Conservation (phyloP, 208 protist species). For the Acanthamoeba polyphaga region DNA sequence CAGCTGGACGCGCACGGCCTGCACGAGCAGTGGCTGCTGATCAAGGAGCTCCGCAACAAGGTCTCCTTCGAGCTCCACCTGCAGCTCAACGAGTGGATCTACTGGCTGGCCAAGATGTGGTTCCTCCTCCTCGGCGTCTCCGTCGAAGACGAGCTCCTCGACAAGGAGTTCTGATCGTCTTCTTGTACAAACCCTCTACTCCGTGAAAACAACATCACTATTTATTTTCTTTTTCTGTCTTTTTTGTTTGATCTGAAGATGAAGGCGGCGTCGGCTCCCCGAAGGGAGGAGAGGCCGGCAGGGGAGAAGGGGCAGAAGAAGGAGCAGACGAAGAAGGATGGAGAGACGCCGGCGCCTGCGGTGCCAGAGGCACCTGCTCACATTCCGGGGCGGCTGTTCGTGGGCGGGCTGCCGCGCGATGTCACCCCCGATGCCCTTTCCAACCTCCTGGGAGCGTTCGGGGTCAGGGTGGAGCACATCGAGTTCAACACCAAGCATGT, state of each 20-base stretch:
- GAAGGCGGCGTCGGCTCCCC: background rate
- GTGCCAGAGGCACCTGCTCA: background rate
- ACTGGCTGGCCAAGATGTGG: conserved; percentile 49
- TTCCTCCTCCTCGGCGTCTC: conserved; percentile 29
- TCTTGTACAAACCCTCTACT: background rate
- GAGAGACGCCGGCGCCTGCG: background rate
- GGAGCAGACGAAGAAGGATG: background rate
- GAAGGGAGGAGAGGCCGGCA: background rate
- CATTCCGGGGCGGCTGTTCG: background rate
- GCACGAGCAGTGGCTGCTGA: conserved; percentile 9
- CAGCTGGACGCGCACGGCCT: background rate
- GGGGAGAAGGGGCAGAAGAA: background rate
- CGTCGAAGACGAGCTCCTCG: conserved; percentile 18
- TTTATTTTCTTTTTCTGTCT: background rate
- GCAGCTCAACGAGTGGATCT: conserved; percentile 33
- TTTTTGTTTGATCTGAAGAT: background rate
- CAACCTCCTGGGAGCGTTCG: background rate
- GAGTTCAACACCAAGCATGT: conserved; percentile 8
- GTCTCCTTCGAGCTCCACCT: conserved; percentile 53
- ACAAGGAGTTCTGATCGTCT: conserved; percentile 13
- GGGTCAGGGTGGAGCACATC: background rate
- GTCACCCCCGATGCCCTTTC: background rate
- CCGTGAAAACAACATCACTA: no score
- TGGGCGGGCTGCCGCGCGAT: background rate
- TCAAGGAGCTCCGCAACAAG: conserved; percentile 37